Evolutionary conservation across 345 rosid species (phyloP).

Genomic region (rapeseed (Brassica napus)): DNA sequence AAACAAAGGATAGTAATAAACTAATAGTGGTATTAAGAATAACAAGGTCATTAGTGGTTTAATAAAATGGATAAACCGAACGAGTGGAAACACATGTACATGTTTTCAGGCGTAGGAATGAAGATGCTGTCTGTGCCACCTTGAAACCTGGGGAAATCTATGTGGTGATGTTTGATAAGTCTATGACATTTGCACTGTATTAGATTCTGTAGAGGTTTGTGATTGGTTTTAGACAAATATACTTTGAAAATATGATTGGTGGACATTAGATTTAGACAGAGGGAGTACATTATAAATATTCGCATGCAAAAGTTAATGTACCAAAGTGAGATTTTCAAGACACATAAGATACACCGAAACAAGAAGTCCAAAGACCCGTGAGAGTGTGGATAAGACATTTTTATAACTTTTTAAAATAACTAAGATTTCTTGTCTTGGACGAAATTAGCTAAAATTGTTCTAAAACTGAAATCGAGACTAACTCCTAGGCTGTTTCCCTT

Average conservation of each 20-base stretch:
- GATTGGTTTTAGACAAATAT: conserved; percentile 23
- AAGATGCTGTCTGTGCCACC: conserved; percentile 3
- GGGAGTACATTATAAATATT: background rate
- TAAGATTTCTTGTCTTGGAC: background rate
- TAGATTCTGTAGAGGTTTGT: conserved; percentile 17
- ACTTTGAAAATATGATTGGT: background rate
- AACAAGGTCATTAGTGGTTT: background rate
- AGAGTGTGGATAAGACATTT: conserved; percentile 8
- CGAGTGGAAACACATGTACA: conserved; percentile 21
- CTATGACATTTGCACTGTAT: background rate
- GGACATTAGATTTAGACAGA: no score
- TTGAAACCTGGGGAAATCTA: conserved; percentile 27
- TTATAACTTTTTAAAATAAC: background rate
- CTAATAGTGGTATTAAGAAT: background rate
- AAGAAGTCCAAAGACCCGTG: conserved; percentile 32
- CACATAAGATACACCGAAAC: background rate
- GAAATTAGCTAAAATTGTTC: background rate
- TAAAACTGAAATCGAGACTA: background rate
- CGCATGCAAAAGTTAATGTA: conserved; percentile 32
- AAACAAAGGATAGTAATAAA: background rate
- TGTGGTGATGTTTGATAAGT: conserved; percentile 1
- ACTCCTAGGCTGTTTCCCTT: background rate
- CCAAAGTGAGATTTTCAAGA: conserved; percentile 21
- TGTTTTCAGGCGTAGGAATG: background rate
- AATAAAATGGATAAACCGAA: background rate